Conservation (phyloP, 1,139 yeast species). For the Blastobotrys ciferrii region DNA sequence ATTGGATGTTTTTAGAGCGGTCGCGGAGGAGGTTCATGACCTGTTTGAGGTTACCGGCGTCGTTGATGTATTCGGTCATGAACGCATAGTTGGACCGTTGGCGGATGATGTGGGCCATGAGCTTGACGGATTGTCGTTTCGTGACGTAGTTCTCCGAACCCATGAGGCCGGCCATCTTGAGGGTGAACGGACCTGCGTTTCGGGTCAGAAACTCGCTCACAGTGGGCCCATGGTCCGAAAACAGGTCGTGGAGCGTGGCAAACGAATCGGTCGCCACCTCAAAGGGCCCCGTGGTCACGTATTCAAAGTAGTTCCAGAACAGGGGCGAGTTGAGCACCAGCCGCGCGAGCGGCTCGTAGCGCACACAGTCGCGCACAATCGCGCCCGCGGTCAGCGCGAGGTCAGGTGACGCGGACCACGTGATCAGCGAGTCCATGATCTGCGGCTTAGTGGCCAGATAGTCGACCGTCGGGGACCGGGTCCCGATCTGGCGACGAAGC, state of each 20-base stretch:
- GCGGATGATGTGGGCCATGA: constrained; percentile 73
- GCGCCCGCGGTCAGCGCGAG: constrained; percentile 73
- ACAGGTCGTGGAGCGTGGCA: constrained; percentile 60
- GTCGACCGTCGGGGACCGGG: constrained; percentile 82
- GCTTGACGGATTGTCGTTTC: constrained; percentile 82
- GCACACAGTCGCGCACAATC: constrained; percentile 81
- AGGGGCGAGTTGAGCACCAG: constrained; percentile 54
- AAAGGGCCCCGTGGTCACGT: constrained; percentile 72
- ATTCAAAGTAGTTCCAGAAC: constrained; percentile 82
- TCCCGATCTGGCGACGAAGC: constrained; percentile 75
- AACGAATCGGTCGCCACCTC: constrained; percentile 91
- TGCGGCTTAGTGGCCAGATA: constrained; percentile 68
- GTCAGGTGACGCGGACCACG: constrained; percentile 70
- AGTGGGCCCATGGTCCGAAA: constrained; percentile 57
- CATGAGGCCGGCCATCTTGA: constrained; percentile 63
- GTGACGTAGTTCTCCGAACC: constrained; percentile 83
- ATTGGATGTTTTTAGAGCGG: constrained; percentile 81
- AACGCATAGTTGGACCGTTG: constrained; percentile 68
- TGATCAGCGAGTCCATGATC: constrained; percentile 58
- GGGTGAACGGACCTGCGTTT: constrained; percentile 50
- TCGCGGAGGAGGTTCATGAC: constrained; percentile 86
- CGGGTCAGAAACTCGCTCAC: constrained; percentile 64
- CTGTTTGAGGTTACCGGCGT: constrained; percentile 76
- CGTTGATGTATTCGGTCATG: constrained; percentile 75
- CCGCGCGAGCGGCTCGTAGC: constrained; percentile 67